Evolutionary conservation across 768 basidiomycete genomes (phyloP), one percentile per base, ranked within the genome.

Genomic region (Pholiota molesta): DNA sequence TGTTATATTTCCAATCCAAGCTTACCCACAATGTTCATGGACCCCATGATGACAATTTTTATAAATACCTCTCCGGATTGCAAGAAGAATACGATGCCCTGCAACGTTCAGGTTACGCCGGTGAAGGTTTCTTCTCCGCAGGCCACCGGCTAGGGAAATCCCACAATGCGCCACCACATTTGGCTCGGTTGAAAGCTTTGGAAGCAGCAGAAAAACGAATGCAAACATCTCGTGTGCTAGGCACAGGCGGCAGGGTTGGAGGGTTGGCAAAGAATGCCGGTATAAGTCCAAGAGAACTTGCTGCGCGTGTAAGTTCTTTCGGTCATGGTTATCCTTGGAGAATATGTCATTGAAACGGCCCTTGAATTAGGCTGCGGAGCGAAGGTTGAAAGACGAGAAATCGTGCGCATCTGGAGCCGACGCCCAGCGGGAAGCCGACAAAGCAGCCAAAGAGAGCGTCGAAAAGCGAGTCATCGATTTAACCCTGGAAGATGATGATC

Each of bases 21-120:
- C 88, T 97, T 39, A 90, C 94, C 0, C 94, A 95, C 70, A 94
- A 91, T 69, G 86, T 91, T 8, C 92, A 94, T 68, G 93, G 94
- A 3, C 91, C 94, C 5, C 96, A 97, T 66, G 93, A 98, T 66
- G 89, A 92, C 54, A 84, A 82, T 55, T 92, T 95, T 66, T 91
- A 93, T 78, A 87, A 89, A 59, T 84, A 85, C 66, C 83, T 93
- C 5, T 78, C 84, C 2, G 83, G 81, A 21, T 79, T 97, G 2
- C 90, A 95, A 69, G 90, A 94, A 59, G 96, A 97, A 75, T 95
- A 89, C 66, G 90, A 92, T 42, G 86, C 81, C 2, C 80, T 97
- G 6, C 86, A 88, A 66, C 81, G 86, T 19, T 87, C 86, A 14
- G 96, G 95, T 0, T 98, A 95, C 73, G 80, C 89, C 5, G 95